Percentiles rank a stretch among this genome's conserved stretches.
These are phyloP conservation scores for Yamadazyma conglobata DNA, from an alignment of 1,139 yeast species.

Conservation along the genomic window DNA sequence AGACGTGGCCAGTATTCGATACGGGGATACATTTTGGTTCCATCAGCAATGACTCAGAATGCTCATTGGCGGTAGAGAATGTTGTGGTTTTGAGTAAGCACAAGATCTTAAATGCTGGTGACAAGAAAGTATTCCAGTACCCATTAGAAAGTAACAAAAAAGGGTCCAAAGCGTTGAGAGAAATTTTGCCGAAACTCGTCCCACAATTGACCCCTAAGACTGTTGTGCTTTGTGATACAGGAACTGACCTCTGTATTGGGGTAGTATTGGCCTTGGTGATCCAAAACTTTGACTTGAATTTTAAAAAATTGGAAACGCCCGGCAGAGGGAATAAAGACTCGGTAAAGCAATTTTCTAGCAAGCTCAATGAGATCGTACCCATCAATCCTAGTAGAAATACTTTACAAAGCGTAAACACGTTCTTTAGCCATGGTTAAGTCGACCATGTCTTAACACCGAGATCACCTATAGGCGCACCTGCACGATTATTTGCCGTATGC, in stretches of 20 bases:
- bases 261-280: constrained; percentile 53
- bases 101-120: constrained; percentile 19
- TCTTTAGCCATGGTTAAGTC: constrained; percentile 5
- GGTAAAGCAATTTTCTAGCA: constrained; percentile 56
- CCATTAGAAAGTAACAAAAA: constrained; percentile 49
- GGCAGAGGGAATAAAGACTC: constrained; percentile 44
- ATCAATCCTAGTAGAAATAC: constrained; percentile 79
- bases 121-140: constrained; percentile 6
- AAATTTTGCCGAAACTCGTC: constrained; percentile 36
- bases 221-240: constrained; percentile 59
- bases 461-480: too few species aligned
- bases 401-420: constrained; percentile 59
- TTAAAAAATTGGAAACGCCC: constrained; percentile 22
- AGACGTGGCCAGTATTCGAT: constrained; percentile 9
- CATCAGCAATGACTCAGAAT: constrained; percentile 18
- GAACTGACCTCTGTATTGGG: constrained; percentile 64
- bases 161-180: constrained; percentile 57
- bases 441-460: constrained; percentile 1
- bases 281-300: constrained; percentile 38
- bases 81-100: constrained; percentile 27
- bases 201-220: constrained; percentile 15
- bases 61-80: constrained; percentile 9
- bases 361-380: constrained; percentile 40
- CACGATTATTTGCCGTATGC: too few species aligned
- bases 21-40: constrained; percentile 33